A percentile compares a stretch with the other conserved stretches of the same genome.
These are phyloP conservation scores for Alternaria gaisen DNA, from an alignment of 2,329 filamentous ascomycete genomes.

Conservation along the genomic window DNA sequence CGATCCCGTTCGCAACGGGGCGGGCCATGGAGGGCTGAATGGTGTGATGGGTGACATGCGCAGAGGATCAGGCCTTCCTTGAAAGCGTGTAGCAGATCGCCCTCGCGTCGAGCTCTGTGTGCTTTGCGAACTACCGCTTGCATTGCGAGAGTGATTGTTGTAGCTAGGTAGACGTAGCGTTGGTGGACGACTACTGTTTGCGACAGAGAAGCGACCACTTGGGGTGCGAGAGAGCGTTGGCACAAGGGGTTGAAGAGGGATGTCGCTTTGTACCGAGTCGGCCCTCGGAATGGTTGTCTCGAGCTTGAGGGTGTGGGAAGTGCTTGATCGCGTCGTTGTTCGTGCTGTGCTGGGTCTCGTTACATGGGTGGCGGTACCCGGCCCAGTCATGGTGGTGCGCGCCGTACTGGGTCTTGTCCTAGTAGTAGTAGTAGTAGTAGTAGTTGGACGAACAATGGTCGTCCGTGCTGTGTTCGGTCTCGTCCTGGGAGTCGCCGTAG, in stretches of 20 bases:
- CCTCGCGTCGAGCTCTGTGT: slow-evolving; percentile 7
- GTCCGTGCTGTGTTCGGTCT: slow-evolving; percentile 15
- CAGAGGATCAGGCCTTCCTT: slow-evolving; percentile 26
- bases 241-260: slow-evolving; percentile 12
- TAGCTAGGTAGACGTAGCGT: slow-evolving; percentile 7
- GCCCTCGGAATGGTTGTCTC: neutral
- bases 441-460: neutral
- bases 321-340: neutral
- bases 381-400: neutral
- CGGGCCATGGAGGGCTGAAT: slow-evolving; percentile 21
- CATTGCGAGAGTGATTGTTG: slow-evolving; percentile 22
- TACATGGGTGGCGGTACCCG: neutral
- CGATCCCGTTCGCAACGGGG: slow-evolving; percentile 21
- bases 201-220: slow-evolving; percentile 16
- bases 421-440: neutral
- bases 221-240: slow-evolving; percentile 20
- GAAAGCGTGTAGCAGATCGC: slow-evolving; percentile 10
- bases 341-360: neutral
- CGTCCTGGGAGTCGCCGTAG: slow-evolving; percentile 1
- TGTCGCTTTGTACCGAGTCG: neutral
- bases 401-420: neutral
- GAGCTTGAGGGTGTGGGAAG: neutral
- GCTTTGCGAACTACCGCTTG: slow-evolving; percentile 19
- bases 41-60: slow-evolving; percentile 33
- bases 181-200: slow-evolving; percentile 7